Conservation (phyloP, 176 grass and related monocot species). For the Aegilops longissima region DNA sequence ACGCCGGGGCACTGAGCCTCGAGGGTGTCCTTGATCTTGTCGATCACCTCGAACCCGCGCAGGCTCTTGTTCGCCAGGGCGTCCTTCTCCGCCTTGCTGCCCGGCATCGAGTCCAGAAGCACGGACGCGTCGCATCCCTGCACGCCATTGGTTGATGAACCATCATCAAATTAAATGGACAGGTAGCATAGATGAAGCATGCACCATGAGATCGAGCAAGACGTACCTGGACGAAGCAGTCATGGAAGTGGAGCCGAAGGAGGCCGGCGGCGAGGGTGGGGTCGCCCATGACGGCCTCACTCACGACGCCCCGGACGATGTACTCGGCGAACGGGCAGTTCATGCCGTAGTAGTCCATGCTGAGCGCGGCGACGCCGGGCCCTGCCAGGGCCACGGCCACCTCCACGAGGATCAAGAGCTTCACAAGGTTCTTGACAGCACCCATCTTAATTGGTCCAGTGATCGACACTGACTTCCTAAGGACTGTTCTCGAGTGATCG, state of each 20-base stretch:
- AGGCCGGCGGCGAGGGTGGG: constrained; percentile 67
- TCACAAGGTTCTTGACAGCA: constrained; percentile 28
- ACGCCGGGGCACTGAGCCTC: constrained; percentile 70
- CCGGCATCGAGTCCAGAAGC: constrained; percentile 62
- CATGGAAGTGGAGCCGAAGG: constrained; percentile 89
- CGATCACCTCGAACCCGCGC: constrained; percentile 84
- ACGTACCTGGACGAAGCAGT: constrained; percentile 90
- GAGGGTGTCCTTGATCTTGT: constrained; percentile 58
- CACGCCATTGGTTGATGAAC: neutral
- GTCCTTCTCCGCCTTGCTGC: constrained; percentile 80
- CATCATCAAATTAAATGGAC: neutral
- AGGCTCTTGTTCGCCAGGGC: constrained; percentile 67
- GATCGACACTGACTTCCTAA: neutral
- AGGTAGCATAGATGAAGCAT: neutral
- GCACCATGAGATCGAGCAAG: neutral
- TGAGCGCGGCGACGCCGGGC: constrained; percentile 49
- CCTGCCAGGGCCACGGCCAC: constrained; percentile 27
- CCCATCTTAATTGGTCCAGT: neutral
- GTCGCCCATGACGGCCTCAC: constrained; percentile 46
- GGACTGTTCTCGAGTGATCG: neutral
- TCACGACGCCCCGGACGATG: constrained; percentile 51
- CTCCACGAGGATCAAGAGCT: constrained; percentile 43
- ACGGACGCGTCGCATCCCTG: constrained; percentile 98
- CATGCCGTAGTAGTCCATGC: constrained; percentile 73
- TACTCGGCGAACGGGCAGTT: constrained; percentile 78